Conservation (phyloP, 768 basidiomycete genomes). For the Symmetrospora coprosmae region DNA sequence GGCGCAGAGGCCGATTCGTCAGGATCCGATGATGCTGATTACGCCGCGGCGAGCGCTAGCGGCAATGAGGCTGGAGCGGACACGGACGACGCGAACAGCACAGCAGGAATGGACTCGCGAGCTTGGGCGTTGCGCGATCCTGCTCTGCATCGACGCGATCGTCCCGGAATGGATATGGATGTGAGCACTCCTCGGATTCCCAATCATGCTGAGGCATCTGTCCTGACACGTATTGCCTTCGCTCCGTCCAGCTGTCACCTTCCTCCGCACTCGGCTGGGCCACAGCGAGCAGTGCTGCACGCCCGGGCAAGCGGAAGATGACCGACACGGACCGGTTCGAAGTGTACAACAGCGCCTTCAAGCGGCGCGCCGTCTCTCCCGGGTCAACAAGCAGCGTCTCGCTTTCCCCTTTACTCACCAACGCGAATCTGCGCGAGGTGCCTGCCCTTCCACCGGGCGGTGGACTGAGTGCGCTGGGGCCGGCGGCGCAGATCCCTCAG, state of each 20-base stretch:
- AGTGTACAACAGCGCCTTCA: constrained; percentile 30
- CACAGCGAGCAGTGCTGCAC: not conserved
- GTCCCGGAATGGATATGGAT: not conserved
- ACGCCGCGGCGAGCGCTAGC: not conserved
- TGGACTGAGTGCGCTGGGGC: not conserved
- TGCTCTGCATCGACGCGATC: not conserved
- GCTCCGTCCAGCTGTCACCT: not conserved
- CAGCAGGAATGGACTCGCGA: not conserved
- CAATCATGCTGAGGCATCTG: not conserved
- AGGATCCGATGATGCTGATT: constrained; percentile 13
- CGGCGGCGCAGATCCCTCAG: not conserved
- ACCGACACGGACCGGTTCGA: constrained; percentile 26
- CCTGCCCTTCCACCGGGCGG: not conserved
- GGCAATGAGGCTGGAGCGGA: not conserved
- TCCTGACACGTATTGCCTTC: not conserved
- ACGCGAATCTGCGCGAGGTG: not conserved
- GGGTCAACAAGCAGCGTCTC: constrained; percentile 2
- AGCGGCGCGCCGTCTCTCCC: constrained; percentile 33
- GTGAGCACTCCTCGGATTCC: not conserved
- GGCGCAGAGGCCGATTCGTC: not conserved
- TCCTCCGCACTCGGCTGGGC: constrained; percentile 24
- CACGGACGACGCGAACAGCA: not conserved
- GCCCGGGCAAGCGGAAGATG: constrained; percentile 31
- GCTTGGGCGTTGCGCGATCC: constrained; percentile 1
- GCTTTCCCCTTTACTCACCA: constrained; percentile 8